Evolutionary conservation across 352 stramenopile genomes (phyloP).

Genomic region (Phytophthora ramorum): DNA sequence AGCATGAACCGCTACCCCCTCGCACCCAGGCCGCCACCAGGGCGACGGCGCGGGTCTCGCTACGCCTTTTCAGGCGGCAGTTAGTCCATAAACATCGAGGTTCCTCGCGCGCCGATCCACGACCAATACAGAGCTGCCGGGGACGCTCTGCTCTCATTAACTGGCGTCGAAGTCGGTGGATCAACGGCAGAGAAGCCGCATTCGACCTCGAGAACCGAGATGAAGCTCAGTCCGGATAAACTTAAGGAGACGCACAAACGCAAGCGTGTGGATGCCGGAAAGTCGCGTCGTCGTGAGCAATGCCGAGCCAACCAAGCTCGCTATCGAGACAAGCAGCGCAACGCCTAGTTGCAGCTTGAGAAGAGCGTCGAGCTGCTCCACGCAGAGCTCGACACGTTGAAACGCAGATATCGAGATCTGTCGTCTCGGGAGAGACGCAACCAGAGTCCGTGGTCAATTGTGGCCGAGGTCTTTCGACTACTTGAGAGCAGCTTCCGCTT

Average conservation of each 20-base stretch:
- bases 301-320: constrained; percentile 31
- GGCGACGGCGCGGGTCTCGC: too few relatives aligned
- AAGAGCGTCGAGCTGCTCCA: constrained; percentile 3
- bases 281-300: constrained; percentile 11
- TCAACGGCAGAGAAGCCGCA: background rate
- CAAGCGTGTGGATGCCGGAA: background rate
- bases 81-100: background rate
- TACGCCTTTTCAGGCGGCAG: too few relatives aligned
- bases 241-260: background rate
- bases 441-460: too few relatives aligned
- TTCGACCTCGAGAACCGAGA: background rate
- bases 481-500: too few relatives aligned
- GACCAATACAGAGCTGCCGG: background rate
- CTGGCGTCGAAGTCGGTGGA: background rate
- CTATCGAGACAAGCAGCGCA: constrained; percentile 31
- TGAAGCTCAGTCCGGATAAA: background rate
- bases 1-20: too few relatives aligned
- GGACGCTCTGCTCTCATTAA: background rate
- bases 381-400: constrained; percentile 5
- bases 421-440: constrained; percentile 7
- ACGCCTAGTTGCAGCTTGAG: constrained; percentile 8
- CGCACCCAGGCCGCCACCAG: too few relatives aligned
- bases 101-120: background rate
- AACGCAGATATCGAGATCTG: background rate
- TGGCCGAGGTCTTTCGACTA: too few relatives aligned